These are phyloP conservation scores for Apiospora rasikravindrae DNA, from an alignment of 2,329 filamentous ascomycete genomes.

Conservation along the genomic window DNA sequence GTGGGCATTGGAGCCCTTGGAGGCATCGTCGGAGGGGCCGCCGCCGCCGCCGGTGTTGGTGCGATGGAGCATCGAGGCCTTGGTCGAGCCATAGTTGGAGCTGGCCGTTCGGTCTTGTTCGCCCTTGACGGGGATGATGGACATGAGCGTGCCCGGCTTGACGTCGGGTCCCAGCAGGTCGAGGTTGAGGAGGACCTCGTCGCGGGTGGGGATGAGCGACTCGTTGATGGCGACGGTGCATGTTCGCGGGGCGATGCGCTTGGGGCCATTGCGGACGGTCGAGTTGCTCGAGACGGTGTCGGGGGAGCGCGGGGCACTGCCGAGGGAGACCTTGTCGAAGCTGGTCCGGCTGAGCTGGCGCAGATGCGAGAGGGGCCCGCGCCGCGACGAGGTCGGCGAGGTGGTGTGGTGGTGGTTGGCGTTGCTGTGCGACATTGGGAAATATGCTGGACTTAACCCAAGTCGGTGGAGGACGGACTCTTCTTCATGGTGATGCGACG, in stretches of 20 bases:
- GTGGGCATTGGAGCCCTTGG: conserved; percentile 25
- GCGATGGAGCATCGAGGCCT: conserved; percentile 34
- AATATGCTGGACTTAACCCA: conserved; percentile 7
- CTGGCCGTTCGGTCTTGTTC: conserved; percentile 49
- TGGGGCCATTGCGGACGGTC: conserved; percentile 45
- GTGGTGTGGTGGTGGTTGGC: conserved; percentile 33
- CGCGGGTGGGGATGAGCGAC: conserved; percentile 64
- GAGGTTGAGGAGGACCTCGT: conserved; percentile 81
- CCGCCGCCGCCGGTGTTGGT: not conserved
- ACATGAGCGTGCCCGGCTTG: conserved; percentile 71
- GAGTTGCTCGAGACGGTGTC: conserved; percentile 57
- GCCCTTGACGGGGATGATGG: conserved; percentile 67
- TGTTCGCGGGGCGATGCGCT: conserved; percentile 46
- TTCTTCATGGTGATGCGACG: conserved; percentile 9
- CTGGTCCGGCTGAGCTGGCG: conserved; percentile 57
- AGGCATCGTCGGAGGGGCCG: conserved; percentile 29
- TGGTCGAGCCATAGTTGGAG: conserved; percentile 35
- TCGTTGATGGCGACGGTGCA: conserved; percentile 71
- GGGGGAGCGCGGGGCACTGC: conserved; percentile 49
- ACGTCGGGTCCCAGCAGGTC: conserved; percentile 70
- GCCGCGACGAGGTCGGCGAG: conserved; percentile 50
- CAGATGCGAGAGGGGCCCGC: conserved; percentile 53
- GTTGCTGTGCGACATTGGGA: conserved; percentile 34
- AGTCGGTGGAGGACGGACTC: not conserved
- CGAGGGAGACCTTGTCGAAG: conserved; percentile 47